Base-by-base conservation (phyloP, 495 filamentous ascomycete genomes). In the Talaromyces stipitatus region DNA sequence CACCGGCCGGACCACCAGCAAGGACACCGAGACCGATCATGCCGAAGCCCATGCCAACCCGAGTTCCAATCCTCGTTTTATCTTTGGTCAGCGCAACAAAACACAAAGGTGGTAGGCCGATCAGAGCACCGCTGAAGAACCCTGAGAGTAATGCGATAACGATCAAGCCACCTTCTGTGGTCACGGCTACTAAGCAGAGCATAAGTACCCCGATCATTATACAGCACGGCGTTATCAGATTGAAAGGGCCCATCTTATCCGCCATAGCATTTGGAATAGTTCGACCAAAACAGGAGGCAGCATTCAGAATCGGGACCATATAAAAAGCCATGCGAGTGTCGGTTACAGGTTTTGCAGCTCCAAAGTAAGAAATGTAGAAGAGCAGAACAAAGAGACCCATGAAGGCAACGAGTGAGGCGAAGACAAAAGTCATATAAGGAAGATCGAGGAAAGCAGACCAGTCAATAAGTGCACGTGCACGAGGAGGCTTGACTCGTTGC, bases 331-430 rank as follows among this genome's bases (percentile, higher is more conserved):
- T 66, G 4, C 62, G 55, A 0, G 60, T 16, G 20, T 76, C 75
- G 63, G 85, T 87, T 71, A 89, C 84, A 66, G 0, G 33, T 20
- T 4, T 30, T 16, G 1, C 55, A 55, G 36, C 41, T 0, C 88
- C 88, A 14, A 90, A 61, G 66, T 88, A 89, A 4, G 22, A 60
- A 4, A 85, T 62, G 62, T 78, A 86, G 69, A 82, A 84, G 28
- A 83, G 62, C 1, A 82, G 83, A 3, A 72, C 71, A 47, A 79
- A 82, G 41, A 82, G 65, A 41, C 82, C 83, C 27, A 83, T 60
- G 38, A 78, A 67, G 26, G 70, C 55, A 54, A 78, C 72, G 52
- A 78, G 76, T 7, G 69, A 14, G 0, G 68, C 62, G 6, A 62
- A 23, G 7, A n/a, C 12, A 4, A 78, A 69, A 5, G 80, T 51